These are phyloP conservation scores for Klebsormidium nitens DNA, from an alignment of 139 green algal species.

Conservation along the genomic window DNA sequence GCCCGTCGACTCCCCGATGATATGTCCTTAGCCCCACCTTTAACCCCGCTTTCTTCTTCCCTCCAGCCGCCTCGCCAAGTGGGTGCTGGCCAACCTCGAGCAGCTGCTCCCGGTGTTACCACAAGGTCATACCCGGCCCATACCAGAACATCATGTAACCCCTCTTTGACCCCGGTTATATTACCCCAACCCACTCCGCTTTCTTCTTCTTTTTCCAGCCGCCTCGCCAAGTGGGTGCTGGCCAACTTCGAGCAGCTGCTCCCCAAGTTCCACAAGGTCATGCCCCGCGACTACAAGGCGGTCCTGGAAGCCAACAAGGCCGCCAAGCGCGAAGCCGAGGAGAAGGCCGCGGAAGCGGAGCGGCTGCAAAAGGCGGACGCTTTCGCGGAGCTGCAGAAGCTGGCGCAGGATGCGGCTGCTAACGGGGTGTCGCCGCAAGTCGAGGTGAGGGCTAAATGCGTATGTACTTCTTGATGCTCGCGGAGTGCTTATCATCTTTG, in stretches of 20 bases:
- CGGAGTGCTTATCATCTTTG: too few species aligned
- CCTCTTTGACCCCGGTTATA: too few species aligned
- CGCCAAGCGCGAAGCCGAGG: slow-evolving; percentile 43
- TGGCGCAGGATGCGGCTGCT: slow-evolving; percentile 47
- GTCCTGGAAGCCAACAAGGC: slow-evolving; percentile 43
- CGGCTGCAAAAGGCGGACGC: slow-evolving; percentile 53
- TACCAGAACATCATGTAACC: too few species aligned
- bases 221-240: slow-evolving; percentile 28
- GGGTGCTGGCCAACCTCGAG: not conserved
- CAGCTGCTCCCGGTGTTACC: not conserved
- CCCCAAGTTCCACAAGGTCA: slow-evolving; percentile 49
- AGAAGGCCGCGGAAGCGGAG: slow-evolving; percentile 53
- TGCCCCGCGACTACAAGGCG: slow-evolving; percentile 47
- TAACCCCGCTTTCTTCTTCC: too few species aligned
- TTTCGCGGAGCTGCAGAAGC: slow-evolving; percentile 75
- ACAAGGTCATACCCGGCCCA: too few species aligned
- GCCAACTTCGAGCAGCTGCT: slow-evolving; percentile 33
- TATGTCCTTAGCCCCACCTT: too few species aligned
- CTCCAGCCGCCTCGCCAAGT: slow-evolving; percentile 35
- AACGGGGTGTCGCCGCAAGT: not conserved
- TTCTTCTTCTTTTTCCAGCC: too few species aligned
- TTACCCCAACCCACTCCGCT: too few species aligned
- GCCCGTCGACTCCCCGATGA: too few species aligned
- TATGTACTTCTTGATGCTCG: too few species aligned
- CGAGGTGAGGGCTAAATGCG: too few species aligned